Evolutionary conservation across 2,329 filamentous ascomycete species (phyloP), one percentile per base, ranked within the genome.

Genomic region (Escovopsis sp.): DNA sequence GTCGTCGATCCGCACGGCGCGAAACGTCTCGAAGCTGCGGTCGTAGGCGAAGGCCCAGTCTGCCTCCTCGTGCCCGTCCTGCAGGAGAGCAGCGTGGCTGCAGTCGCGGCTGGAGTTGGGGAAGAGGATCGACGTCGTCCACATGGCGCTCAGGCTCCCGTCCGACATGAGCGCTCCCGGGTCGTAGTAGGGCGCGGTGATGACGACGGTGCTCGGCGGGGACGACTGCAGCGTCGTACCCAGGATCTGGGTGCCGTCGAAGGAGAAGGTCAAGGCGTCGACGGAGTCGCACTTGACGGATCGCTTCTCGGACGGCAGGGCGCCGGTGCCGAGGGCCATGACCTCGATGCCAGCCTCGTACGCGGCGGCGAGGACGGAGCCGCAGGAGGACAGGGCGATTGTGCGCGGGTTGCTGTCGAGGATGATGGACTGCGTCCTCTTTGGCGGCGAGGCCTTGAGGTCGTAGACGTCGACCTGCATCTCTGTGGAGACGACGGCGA

Each of bases 301-400:
- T 50, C 85, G 72, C 52, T 81, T 72, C 50, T 87, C 81, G 0
- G 75, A 82, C 11, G 73, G 60, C 26, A 80, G 54, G 26, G 75
- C 77, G 42, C 69, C 73, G 3, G 79, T 68, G 39, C 75, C 75
- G 34, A 94, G 65, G 5, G 85, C 83, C 26, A 84, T 79, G 0
- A 94, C 83, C 59, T 94, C 87, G 48, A 94, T 88, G n/a, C 84
- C 85, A 43, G 84, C 83, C 54, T 86, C 79, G 59, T 88, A 93
- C 7, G 86, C 86, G 12, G 85, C 82, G 23, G 87, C 87, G 38
- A 94, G 64, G 12, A 94, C 83, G 36, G 80, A 78, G 23, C 85
- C 85, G 48, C 82, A 84, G 1, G 86, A 85, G 1, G 86, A 89
- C 28, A 94, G 65, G 12, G 83, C 80, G 49, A 94, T 82, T 12